These are phyloP conservation scores for Fraxinus cuspidata DNA, from an alignment of 257 asterid species.

Conservation along the genomic window DNA sequence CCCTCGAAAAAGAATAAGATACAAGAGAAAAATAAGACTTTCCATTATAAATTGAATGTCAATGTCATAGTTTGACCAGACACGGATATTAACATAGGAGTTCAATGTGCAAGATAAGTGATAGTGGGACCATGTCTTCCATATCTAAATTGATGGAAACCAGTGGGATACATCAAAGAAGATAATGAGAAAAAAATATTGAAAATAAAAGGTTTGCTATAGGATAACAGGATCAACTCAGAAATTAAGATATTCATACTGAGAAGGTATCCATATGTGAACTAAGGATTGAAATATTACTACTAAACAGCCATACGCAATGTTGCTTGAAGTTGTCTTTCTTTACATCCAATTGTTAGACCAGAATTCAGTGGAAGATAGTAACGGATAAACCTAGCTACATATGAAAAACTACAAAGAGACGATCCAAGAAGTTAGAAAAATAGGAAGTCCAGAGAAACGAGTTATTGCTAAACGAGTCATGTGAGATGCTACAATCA, in stretches of 20 bases:
- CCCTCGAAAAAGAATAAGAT: background rate
- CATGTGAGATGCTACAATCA: background rate
- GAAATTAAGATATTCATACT: background rate
- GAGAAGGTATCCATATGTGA: background rate
- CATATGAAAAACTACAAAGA: background rate
- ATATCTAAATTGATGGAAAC: background rate
- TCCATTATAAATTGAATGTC: background rate
- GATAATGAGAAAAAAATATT: background rate
- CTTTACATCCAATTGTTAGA: conserved; percentile 4
- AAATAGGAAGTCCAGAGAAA: background rate
- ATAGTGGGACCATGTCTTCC: conserved; percentile 3
- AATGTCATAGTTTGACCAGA: background rate
- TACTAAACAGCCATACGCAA: background rate
- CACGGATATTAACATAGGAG: conserved; percentile 7
- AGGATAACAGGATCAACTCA: background rate
- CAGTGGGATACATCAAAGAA: background rate
- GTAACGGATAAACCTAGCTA: background rate
- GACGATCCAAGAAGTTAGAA: conserved; percentile 9
- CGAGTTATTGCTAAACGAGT: background rate
- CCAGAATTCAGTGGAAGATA: background rate
- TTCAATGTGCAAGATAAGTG: background rate
- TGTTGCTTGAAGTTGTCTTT: background rate
- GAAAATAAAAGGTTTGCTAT: background rate
- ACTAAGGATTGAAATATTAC: background rate
- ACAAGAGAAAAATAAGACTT: background rate